These are phyloP conservation scores for Aspergillus pseudoglaucus DNA, from an alignment of 2,329 filamentous ascomycete genomes.

Conservation along the genomic window DNA sequence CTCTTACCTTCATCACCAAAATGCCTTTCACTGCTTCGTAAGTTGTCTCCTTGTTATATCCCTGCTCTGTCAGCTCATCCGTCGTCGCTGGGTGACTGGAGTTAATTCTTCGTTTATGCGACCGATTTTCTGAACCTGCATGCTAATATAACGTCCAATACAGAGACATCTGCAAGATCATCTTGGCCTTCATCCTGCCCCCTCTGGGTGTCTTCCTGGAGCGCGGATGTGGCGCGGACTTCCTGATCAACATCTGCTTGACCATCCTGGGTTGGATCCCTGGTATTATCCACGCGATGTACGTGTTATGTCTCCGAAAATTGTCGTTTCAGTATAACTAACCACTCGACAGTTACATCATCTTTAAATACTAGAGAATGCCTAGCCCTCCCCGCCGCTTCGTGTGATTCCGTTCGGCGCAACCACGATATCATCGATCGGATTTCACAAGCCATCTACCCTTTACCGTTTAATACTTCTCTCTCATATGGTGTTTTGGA, in stretches of 20 bases:
- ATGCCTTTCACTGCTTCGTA: slow-evolving; percentile 49
- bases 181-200: slow-evolving; percentile 83
- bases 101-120: neutral
- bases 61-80: neutral
- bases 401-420: slow-evolving; percentile 3
- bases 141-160: neutral
- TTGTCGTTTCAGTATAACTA: slow-evolving; percentile 1
- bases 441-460: neutral
- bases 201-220: slow-evolving; percentile 92
- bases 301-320: slow-evolving; percentile 34
- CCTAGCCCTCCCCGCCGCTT: slow-evolving; percentile 1
- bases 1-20: slow-evolving; percentile 6
- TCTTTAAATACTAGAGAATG: slow-evolving; percentile 69
- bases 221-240: slow-evolving; percentile 77
- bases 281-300: slow-evolving; percentile 88
- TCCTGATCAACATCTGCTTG: slow-evolving; percentile 88
- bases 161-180: slow-evolving; percentile 72
- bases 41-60: slow-evolving; percentile 19
- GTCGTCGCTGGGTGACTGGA: neutral
- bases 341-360: slow-evolving; percentile 60
- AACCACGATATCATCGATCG: slow-evolving; percentile 1
- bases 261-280: slow-evolving; percentile 71
- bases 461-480: neutral
- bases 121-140: neutral
- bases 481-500: slow-evolving; percentile 2